Conservation (phyloP, 495 filamentous ascomycete species). For the Terfezia boudieri region DNA sequence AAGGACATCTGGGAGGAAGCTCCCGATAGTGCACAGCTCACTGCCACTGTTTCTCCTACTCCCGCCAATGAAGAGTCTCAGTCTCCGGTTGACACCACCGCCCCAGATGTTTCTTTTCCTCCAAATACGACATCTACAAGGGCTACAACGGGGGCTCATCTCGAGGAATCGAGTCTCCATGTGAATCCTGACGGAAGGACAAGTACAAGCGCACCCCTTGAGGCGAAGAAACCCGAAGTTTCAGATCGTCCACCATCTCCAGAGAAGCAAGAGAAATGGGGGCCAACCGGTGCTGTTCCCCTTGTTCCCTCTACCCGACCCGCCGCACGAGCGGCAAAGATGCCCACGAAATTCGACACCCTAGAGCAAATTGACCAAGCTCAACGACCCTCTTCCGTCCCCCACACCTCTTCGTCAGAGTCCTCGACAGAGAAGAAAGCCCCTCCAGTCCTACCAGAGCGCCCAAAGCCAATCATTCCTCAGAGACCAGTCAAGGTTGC, state of each 20-base stretch:
- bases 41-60: constrained; percentile 67
- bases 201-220: neutral
- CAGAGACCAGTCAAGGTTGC: constrained; percentile 11
- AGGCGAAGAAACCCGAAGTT: constrained; percentile 9
- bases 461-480: constrained; percentile 17
- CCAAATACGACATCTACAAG: neutral
- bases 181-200: neutral
- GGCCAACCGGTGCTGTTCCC: neutral
- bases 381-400: neutral
- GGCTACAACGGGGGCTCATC: neutral
- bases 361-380: neutral
- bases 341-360: neutral
- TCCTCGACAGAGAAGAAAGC: neutral
- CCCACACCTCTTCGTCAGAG: neutral
- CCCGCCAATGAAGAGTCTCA: constrained; percentile 32
- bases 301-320: neutral
- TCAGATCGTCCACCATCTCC: constrained; percentile 6
- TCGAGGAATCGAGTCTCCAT: neutral
- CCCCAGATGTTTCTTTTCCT: neutral
- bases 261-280: constrained; percentile 11
- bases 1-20: constrained; percentile 95
- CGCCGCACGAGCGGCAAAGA: neutral
- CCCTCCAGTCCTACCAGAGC: neutral
- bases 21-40: constrained; percentile 61
- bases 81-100: neutral